phyloP scores from a whole-genome alignment of 2,329 filamentous ascomycete genomes.

The Ambrosiella cleistominuta region DNA sequence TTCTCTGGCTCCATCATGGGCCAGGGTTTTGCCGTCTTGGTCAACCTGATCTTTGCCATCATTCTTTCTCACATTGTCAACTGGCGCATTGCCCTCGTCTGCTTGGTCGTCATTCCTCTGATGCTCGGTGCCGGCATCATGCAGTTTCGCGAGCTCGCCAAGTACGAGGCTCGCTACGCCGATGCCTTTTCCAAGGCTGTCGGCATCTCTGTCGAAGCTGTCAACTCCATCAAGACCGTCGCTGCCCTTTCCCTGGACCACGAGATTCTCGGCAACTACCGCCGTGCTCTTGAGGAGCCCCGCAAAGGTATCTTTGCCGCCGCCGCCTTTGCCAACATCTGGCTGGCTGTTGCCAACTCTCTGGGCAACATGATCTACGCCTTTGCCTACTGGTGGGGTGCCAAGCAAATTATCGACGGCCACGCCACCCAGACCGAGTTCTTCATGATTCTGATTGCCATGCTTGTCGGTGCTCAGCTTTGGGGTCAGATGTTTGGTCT shows the following conservation, averaged over 20 bases:
- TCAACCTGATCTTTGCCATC: conserved; percentile 52
- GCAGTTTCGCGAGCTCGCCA: conserved; percentile 44
- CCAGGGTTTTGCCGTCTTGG: conserved; percentile 46
- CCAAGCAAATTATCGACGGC: conserved; percentile 49
- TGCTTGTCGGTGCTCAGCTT: conserved; percentile 55
- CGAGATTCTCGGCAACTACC: conserved; percentile 35
- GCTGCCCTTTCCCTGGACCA: conserved; percentile 36
- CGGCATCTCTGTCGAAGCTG: conserved; percentile 48
- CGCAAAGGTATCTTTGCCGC: conserved; percentile 36
- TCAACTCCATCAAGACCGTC: conserved; percentile 47
- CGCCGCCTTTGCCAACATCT: conserved; percentile 36
- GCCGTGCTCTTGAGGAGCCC: conserved; percentile 29
- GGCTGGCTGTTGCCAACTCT: conserved; percentile 42
- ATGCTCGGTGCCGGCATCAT: conserved; percentile 52
- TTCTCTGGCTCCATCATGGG: conserved; percentile 56
- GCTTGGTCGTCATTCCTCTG: conserved; percentile 49
- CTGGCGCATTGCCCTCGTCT: conserved; percentile 61
- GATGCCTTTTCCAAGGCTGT: conserved; percentile 47
- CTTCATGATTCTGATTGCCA: conserved; percentile 53
- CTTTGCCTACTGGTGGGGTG: conserved; percentile 66
- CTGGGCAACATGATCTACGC: conserved; percentile 53
- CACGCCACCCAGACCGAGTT: conserved; percentile 50
- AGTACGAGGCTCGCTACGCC: conserved; percentile 45
- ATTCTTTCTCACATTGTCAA: conserved; percentile 53
- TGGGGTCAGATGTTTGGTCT: conserved; percentile 61